Evolutionary conservation across 116 monocot species (phyloP).

Genomic region (Cymodocea nodosa): DNA sequence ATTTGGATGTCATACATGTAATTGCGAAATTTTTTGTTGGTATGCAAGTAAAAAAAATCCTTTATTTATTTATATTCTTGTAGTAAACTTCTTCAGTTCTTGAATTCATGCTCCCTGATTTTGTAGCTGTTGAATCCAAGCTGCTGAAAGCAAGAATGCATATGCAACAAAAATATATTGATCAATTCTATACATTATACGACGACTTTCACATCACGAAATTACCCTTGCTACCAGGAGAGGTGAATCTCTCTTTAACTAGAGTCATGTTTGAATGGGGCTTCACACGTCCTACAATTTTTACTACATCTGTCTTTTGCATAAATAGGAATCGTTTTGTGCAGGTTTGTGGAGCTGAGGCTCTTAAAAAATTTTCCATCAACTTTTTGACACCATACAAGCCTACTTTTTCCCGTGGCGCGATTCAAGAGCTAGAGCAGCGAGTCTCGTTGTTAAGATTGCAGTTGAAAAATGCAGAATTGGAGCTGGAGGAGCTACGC

Average conservation of each 20-base stretch:
- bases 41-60: constrained; percentile 53
- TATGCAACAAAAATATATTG: constrained; percentile 94
- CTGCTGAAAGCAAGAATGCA: constrained; percentile 64
- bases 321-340: not conserved
- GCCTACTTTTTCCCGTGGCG: constrained; percentile 6
- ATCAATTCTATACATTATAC: constrained; percentile 92
- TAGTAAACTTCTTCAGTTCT: not conserved
- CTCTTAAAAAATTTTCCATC: constrained; percentile 16
- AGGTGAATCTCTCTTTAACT: constrained; percentile 25
- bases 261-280: not conserved
- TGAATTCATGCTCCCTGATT: not conserved
- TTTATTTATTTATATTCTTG: not conserved
- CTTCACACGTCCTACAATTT: not conserved
- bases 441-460: constrained; percentile 9
- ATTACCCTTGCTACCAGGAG: constrained; percentile 78
- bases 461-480: constrained; percentile 14
- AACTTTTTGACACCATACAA: constrained; percentile 18
- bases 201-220: constrained; percentile 96
- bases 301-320: too few relatives aligned
- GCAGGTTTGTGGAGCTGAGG: constrained; percentile 19
- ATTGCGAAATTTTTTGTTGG: too few relatives aligned
- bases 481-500: not conserved
- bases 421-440: constrained; percentile 15
- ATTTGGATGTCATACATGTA: too few relatives aligned
- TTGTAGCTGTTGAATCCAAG: constrained; percentile 64